Evolutionary conservation across 2,329 filamentous ascomycete species (phyloP), one percentile per base, ranked within the genome.

Genomic region (Hawksworthiomyces lignivorus): DNA sequence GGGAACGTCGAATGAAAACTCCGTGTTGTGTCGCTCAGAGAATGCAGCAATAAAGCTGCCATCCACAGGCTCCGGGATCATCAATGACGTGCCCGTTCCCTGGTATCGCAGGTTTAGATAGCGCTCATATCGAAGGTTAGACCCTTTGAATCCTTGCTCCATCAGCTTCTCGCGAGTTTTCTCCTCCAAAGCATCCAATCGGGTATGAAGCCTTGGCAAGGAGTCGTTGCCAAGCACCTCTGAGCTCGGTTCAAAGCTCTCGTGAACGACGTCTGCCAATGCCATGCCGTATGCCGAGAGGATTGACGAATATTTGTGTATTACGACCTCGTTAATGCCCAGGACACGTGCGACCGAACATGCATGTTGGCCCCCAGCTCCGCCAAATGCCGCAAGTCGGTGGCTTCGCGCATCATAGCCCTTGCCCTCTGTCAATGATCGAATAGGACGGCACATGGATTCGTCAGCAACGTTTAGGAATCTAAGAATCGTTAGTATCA

Each of bases 81-180:
- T 94, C 31, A 95, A 71, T 1, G 87, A 85, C 5, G 87, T 92
- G 56, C 94, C 88, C 0, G 88, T 94, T 7, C 88, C 88, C 20
- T 87, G 76, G 55, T 94, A 94, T 44, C 88, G 73, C 81, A 96
- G 87, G 57, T 96, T 95, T 43, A 96, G 75, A 55, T 95, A 96
- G 56, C 94, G 84, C 58, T 95, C 88, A 53, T 89, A 94, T 0
- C 80, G 72, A 15, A 95, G 84, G 17, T 86, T 77, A 4, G 74
- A 65, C 28, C 84, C 75, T 1, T 73, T 67, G 55, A 96, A 95
- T 0, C 88, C 89, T 61, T 96, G 89, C 3, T 83, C 80, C 17
- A 69, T 67, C 3, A 96, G 65, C 17, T 34, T 12, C 24, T 26
- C 8, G 24, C 8, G 8, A 12, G 8, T 8, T 26, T 26, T 34